A percentile compares a stretch with the other conserved stretches of the same genome.
These are phyloP conservation scores for Linaria vulgaris DNA, from an alignment of 257 asterid species.

Conservation along the genomic window DNA sequence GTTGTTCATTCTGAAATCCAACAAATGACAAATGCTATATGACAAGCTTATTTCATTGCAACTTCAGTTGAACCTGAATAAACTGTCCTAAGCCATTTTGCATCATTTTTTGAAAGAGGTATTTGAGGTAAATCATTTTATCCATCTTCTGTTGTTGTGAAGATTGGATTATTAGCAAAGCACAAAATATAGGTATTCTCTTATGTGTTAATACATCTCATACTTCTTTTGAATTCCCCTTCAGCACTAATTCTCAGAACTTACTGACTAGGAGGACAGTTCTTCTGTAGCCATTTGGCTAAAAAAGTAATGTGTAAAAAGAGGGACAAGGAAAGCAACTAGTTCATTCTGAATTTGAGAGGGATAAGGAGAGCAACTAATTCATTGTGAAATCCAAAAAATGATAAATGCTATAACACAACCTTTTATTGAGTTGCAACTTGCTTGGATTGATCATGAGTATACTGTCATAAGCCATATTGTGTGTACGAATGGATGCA, in stretches of 20 bases:
- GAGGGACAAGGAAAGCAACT: background rate
- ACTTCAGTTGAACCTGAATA: too few species aligned
- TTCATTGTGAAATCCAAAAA: background rate
- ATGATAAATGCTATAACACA: background rate
- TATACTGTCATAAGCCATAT: background rate
- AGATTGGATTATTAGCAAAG: background rate
- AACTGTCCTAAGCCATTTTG: too few species aligned
- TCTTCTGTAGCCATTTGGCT: background rate
- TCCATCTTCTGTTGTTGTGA: conserved; percentile 14
- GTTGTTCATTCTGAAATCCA: too few species aligned
- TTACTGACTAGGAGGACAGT: background rate
- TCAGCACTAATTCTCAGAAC: background rate
- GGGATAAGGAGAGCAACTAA: background rate
- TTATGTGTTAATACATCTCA: too few species aligned
- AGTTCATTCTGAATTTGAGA: background rate
- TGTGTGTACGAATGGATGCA: background rate
- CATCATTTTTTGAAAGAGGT: conserved; percentile 78
- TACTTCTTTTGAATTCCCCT: too few species aligned
- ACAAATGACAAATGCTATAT: too few species aligned
- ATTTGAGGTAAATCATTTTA: conserved; percentile 70
- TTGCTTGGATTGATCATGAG: background rate
- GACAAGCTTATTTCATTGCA: too few species aligned
- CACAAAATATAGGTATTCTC: background rate
- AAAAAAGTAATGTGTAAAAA: background rate
- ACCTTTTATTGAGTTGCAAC: background rate